Conservation (phyloP, 495 filamentous ascomycete genomes). For the Aspergillus sclerotiicarbonarius region DNA sequence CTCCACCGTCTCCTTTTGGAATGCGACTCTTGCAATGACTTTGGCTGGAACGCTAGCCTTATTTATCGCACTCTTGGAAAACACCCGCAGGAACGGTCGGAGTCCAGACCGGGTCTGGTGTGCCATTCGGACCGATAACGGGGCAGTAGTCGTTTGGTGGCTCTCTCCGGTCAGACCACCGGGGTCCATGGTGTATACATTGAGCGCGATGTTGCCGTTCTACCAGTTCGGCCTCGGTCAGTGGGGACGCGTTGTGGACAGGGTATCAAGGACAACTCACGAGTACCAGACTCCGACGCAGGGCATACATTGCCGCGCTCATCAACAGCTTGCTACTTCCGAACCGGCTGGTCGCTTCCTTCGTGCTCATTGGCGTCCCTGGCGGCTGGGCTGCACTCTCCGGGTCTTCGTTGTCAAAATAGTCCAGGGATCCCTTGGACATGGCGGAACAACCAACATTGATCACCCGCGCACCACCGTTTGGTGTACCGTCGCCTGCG, state of each 20-base stretch:
- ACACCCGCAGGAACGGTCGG: constrained; percentile 35
- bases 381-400: constrained; percentile 15
- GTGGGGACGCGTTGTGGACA: not conserved
- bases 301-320: constrained; percentile 41
- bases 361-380: constrained; percentile 29
- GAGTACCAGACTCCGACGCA: constrained; percentile 39
- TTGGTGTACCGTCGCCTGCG: constrained; percentile 33
- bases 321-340: constrained; percentile 43
- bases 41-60: constrained; percentile 41
- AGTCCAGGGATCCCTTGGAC: constrained; percentile 36
- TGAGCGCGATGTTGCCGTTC: constrained; percentile 38
- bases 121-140: constrained; percentile 35
- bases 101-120: constrained; percentile 39
- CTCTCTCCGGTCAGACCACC: constrained; percentile 34
- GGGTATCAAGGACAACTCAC: constrained; percentile 26
- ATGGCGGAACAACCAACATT: constrained; percentile 39
- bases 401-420: constrained; percentile 29
- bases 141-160: constrained; percentile 26
- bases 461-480: constrained; percentile 38
- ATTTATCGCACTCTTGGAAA: constrained; percentile 43
- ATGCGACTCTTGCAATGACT: constrained; percentile 40
- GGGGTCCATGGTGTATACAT: constrained; percentile 44
- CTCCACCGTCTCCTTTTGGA: constrained; percentile 35
- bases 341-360: constrained; percentile 36
- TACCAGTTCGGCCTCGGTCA: constrained; percentile 15